A percentile compares a stretch with the other conserved stretches of the same genome.
Evolutionary conservation across 2,329 filamentous ascomycete genomes (phyloP).

Genomic region (Diplodia mutila): DNA sequence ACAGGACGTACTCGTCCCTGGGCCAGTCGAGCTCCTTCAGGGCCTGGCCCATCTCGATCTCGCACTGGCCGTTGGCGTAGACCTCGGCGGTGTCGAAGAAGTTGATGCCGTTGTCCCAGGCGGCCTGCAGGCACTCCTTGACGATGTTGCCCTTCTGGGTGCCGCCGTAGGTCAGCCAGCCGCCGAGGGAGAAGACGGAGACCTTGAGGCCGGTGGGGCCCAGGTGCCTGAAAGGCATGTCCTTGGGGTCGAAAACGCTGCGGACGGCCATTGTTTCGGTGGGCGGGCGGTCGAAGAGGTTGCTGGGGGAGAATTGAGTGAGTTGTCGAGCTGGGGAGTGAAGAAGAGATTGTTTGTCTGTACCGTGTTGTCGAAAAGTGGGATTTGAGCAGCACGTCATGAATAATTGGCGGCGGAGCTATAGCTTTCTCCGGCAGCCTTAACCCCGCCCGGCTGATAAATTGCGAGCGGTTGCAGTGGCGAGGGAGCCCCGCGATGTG

Average conservation of each 20-base stretch:
- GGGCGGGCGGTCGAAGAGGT: not conserved
- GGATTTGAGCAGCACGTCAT: constrained; percentile 1
- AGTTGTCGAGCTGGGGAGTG: not conserved
- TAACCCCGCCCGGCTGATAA: constrained; percentile 18
- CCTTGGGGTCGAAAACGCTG: constrained; percentile 55
- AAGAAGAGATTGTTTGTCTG: not conserved
- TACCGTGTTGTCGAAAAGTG: constrained; percentile 16
- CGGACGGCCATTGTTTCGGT: constrained; percentile 39
- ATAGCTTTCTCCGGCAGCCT: constrained; percentile 2
- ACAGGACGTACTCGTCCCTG: constrained; percentile 51
- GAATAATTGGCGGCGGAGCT: not conserved
- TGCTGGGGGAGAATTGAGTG: not conserved
- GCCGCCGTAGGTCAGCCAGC: constrained; percentile 53
- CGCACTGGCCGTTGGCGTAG: constrained; percentile 64
- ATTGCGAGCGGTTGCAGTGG: not conserved
- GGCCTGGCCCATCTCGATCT: constrained; percentile 61
- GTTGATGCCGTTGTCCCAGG: constrained; percentile 56
- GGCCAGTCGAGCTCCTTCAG: constrained; percentile 55
- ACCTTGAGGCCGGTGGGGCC: constrained; percentile 55
- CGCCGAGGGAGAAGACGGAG: constrained; percentile 55
- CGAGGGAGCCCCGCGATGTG: not conserved
- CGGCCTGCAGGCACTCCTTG: constrained; percentile 55
- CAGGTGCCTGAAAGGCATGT: constrained; percentile 52
- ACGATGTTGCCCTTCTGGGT: constrained; percentile 55
- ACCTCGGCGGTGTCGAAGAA: constrained; percentile 56